A percentile compares a stretch with the other conserved stretches of the same genome.
Evolutionary conservation across 371 early-diverging fungal genomes (phyloP).

Genomic region (Catenaria anguillulae): DNA sequence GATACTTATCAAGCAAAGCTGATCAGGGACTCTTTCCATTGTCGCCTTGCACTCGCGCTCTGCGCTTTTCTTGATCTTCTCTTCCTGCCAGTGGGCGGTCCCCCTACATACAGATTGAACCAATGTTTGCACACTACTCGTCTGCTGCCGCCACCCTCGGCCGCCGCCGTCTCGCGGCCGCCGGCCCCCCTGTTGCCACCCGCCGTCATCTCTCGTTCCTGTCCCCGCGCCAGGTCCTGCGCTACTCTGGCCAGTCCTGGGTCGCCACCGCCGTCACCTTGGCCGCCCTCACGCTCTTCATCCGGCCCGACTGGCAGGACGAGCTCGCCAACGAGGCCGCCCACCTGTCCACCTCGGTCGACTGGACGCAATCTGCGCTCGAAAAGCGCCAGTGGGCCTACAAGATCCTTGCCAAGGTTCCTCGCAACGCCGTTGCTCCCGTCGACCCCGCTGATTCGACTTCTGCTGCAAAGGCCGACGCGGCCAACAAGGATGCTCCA

Average conservation of each 20-base stretch:
- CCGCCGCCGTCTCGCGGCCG: too few relatives aligned
- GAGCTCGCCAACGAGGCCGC: not conserved
- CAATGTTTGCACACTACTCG: too few relatives aligned
- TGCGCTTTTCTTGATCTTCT: too few relatives aligned
- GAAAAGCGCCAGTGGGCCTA: not conserved
- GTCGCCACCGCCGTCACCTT: not conserved
- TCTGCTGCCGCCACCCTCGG: too few relatives aligned
- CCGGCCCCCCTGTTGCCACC: not conserved
- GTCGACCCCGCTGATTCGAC: not conserved
- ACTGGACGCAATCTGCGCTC: not conserved
- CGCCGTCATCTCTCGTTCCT: not conserved
- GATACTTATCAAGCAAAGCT: too few relatives aligned
- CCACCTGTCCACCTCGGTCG: not conserved
- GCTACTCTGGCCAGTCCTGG: conserved; percentile 2
- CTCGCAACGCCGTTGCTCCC: not conserved
- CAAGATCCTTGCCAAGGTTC: not conserved
- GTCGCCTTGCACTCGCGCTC: too few relatives aligned
- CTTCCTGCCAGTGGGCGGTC: too few relatives aligned
- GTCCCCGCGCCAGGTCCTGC: not conserved
- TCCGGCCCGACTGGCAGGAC: not conserved
- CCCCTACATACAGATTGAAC: too few relatives aligned
- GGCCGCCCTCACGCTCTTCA: not conserved
- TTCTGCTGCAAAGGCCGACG: not conserved
- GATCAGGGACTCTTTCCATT: too few relatives aligned
- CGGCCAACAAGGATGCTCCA: not conserved